Evolutionary conservation across 2,329 filamentous ascomycete species (phyloP), one percentile per base, ranked within the genome.

Genomic region (Alternaria viburni): DNA sequence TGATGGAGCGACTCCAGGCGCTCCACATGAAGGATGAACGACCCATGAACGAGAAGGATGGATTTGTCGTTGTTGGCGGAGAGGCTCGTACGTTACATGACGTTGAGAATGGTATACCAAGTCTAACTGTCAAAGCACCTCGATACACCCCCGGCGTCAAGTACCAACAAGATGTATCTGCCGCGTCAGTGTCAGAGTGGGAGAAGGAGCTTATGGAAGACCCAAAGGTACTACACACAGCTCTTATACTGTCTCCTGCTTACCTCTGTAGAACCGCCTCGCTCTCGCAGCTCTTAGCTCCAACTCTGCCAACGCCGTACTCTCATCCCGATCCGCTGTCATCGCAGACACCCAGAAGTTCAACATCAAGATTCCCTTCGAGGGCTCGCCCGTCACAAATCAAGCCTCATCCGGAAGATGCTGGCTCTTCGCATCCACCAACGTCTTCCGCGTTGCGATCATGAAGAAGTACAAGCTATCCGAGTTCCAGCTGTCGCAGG

Each of bases 361-460:
- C 88, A 96, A 94, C 75, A 81, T 93, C 77, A 89, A 89, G 78
- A 93, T 97, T 64, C 91, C 93, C 0, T 86, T 92, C 58, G 93
- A 97, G 79, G 93, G 93, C 52, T 86, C 85, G 0, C 93, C 93
- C 0, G 90, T 97, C 66, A 96, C 93, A 0, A 94, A 96, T 78
- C 93, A 97, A 82, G 86, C 90, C 32, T 87, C 87, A 8, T 93
- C 91, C 3, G 93, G 93, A 8, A 86, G 93, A 67, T 97, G 93
- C 84, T 97, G 93, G 93, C 87, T 97, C 66, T 97, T 97, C 72
- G 93, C 93, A 1, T 89, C 91, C 5, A 96, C 92, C n/a, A 97
- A 97, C 72, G 90, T 96, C 59, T 96, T 97, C 81, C 90, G 93
- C 26, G 87, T 97, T n/a, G 91, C 93, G 1, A 84, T 97, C 50